Evolutionary conservation across 164 flowering plant species (phyloP), one percentile per base, ranked within the genome.

Genomic region (Platanus orientalis): DNA sequence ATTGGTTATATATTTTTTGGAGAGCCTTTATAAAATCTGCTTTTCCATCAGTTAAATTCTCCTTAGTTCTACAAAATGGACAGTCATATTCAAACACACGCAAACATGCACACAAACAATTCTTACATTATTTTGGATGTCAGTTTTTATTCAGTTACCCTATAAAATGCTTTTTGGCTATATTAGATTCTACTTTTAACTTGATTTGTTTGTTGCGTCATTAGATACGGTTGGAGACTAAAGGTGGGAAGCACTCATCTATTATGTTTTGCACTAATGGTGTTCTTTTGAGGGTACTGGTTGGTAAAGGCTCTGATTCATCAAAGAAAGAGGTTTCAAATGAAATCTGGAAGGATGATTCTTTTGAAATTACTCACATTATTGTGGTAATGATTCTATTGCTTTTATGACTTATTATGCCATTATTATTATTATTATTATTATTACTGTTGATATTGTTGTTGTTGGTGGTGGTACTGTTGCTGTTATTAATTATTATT

Each of bases 251-350:
- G 73, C 77, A 87, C 39, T 85, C 98, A 26, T 95, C 97, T 55
- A 75, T 95, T 62, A 79, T 92, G 65, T 87, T 92, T 69, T 92
- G 97, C 82, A 95, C 99, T 6, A 95, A 90, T 79, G 97, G 99
- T 24, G 60, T 95, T 70, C 71, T 95, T 34, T 67, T 92, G 76
- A 83, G 86, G 78, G 77, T 92, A 70, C 79, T 92, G 58, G 79
- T 92, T 64, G 76, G 84, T 9, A 71, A 63, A 40, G 87, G 84
- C 34, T 57, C 57, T 58, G 70, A 55, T 53, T 52, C 58, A 27
- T 66, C 69, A 14, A 73, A 69, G 54, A 61, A 62, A 63, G 72
- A 75, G 59, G 69, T 67, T 24, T 65, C 69, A 32, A 51, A 48
- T 23, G 61, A 69, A 64, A 28, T 28, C 14, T 40, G 47, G 44